Evolutionary conservation across 352 stramenopile species (phyloP), one percentile per base, ranked within the genome.

Genomic region (Poterioochromonas sp.): DNA sequence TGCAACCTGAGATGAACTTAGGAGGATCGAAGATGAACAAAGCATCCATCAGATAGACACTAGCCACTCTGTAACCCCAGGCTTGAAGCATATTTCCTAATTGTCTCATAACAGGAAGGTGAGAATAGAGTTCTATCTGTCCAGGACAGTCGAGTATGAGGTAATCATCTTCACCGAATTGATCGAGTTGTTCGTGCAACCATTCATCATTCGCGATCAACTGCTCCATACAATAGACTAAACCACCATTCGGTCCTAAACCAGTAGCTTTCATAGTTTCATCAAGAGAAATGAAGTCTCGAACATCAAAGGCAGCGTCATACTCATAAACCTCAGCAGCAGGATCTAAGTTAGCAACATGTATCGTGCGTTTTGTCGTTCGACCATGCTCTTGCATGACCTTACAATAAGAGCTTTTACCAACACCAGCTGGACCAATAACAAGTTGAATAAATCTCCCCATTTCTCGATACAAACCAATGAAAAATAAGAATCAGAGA

Each of bases 201-300:
- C 96, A 99, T 79, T 99, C 94, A 73, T 98, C 91, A 85, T 99
- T 98, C 70, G 96, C 85, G 62, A 97, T 83, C 15, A 99, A 89
- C 84, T 98, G 99, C 83, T 99, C 94, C 93, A 99, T 98, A 83
- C 96, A 99, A 82, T 99, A 99, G 20, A 99, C 88, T 18, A 99
- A 85, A 18, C 88, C 92, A 76, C 94, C 95, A 83, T 99, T 98
- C 0, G 95, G 95, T 8, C 95, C 95, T 0, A 98, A 87, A 49
- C 92, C 86, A 41, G 98, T 84, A 84, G 98, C 88, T 65, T 92
- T 85, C 89, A 95, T 94, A 8, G 41, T 29, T n/a, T 71, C 18
- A 80, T 97, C 91, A 29, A 98, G 89, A 68, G 87, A 94, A 74
- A 99, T 94, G 62, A 99, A 89, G 76, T 99, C 96, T 22, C 88